These are phyloP conservation scores for Hortaea sp. DNA, from an alignment of 2,329 filamentous ascomycete genomes.

Conservation along the genomic window DNA sequence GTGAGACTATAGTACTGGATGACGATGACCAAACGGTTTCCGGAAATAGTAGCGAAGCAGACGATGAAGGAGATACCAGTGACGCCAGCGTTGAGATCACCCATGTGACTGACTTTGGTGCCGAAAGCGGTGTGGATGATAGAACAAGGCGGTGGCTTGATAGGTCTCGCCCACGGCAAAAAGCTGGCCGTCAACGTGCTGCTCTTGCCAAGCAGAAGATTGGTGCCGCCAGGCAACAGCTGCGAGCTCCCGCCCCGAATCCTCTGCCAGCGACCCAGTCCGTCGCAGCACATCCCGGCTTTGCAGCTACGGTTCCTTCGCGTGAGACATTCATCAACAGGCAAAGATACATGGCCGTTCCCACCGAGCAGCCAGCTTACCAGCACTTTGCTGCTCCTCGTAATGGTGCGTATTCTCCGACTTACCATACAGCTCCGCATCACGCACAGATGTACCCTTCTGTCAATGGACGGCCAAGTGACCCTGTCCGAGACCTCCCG, in stretches of 20 bases:
- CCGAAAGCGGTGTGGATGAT: conserved; percentile 18
- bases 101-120: conserved; percentile 19
- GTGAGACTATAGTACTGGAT: conserved; percentile 54
- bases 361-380: too few species aligned
- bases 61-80: conserved; percentile 17
- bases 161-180: conserved; percentile 9
- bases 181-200: conserved; percentile 6
- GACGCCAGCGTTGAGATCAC: conserved; percentile 21
- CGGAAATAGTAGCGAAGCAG: conserved; percentile 16
- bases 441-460: too few species aligned
- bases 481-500: too few species aligned
- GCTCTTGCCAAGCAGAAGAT: conserved; percentile 11
- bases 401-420: too few species aligned
- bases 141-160: conserved; percentile 10
- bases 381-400: too few species aligned
- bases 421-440: too few species aligned
- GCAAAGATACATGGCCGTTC: too few species aligned
- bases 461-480: too few species aligned
- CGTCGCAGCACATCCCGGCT: too few species aligned
- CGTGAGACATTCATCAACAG: too few species aligned
- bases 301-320: too few species aligned
- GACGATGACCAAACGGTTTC: conserved; percentile 47
- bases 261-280: neutral
- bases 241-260: neutral
- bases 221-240: conserved; percentile 3